Evolutionary conservation across 2,329 filamentous ascomycete species (phyloP).

Genomic region (Fusarium sp.): DNA sequence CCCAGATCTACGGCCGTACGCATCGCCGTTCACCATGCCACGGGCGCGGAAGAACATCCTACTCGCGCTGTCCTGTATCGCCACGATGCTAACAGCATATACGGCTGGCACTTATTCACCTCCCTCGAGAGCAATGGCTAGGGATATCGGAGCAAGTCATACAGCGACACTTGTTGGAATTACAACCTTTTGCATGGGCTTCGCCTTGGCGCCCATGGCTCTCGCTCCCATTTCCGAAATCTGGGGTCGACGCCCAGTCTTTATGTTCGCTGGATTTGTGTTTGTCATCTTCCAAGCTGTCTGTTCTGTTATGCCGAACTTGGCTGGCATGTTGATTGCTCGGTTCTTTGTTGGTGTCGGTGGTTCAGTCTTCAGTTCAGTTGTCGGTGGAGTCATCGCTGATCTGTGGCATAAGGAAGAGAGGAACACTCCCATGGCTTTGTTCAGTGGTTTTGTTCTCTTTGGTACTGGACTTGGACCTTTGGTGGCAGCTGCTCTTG

Average conservation of each 20-base stretch:
- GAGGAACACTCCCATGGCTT: constrained; percentile 88
- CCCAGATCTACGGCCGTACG: constrained; percentile 74
- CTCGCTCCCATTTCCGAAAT: constrained; percentile 90
- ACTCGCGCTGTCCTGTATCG: constrained; percentile 78
- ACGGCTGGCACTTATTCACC: constrained; percentile 84
- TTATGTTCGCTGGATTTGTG: constrained; percentile 76
- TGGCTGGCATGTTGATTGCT: constrained; percentile 78
- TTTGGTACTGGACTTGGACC: constrained; percentile 85
- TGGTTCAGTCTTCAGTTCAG: constrained; percentile 82
- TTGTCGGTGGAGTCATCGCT: constrained; percentile 91
- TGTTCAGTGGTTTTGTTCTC: constrained; percentile 84
- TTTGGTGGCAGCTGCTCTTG: constrained; percentile 75
- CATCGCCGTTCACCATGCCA: constrained; percentile 80
- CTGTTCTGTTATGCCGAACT: constrained; percentile 76
- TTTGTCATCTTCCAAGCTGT: constrained; percentile 78
- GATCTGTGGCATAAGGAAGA: constrained; percentile 84
- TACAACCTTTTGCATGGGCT: constrained; percentile 84
- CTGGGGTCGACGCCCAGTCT: constrained; percentile 86
- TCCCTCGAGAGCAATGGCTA: constrained; percentile 71
- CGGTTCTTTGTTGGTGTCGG: constrained; percentile 84
- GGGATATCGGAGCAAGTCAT: constrained; percentile 71
- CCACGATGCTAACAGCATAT: constrained; percentile 82
- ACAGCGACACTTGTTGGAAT: constrained; percentile 80
- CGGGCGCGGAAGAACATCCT: constrained; percentile 74
- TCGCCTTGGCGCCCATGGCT: constrained; percentile 86